phyloP scores from a whole-genome alignment of 2,329 filamentous ascomycete genomes.

The Beauveria sp. region DNA sequence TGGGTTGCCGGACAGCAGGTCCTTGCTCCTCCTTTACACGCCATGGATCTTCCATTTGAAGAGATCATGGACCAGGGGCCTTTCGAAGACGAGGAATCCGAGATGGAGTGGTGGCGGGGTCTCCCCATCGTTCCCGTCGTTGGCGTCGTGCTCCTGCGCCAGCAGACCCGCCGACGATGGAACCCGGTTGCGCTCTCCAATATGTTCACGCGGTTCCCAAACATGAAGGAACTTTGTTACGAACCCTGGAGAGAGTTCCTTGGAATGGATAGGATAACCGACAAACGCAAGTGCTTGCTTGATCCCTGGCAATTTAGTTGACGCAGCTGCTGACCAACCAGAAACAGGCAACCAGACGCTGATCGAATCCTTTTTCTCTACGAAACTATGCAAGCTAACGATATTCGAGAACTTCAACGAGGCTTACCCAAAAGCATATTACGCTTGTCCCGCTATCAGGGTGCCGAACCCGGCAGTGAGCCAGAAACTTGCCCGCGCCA shows the following conservation, averaged over 20 bases:
- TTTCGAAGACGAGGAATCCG: conserved; percentile 20
- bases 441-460: conserved; percentile 9
- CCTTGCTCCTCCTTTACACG: conserved; percentile 11
- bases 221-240: conserved; percentile 29
- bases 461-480: conserved; percentile 19
- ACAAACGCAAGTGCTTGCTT: conserved; percentile 21
- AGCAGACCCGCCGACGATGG: conserved; percentile 30
- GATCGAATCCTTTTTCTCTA: conserved; percentile 21
- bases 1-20: conserved; percentile 21
- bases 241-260: conserved; percentile 30
- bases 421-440: conserved; percentile 18
- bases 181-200: conserved; percentile 22
- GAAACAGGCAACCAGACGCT: conserved; percentile 14
- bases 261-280: conserved; percentile 19
- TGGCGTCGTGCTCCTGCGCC: conserved; percentile 26
- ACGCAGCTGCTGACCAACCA: conserved; percentile 15
- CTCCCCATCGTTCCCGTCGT: conserved; percentile 27
- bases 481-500: conserved; percentile 22
- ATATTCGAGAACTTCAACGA: conserved; percentile 30
- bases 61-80: conserved; percentile 23
- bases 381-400: conserved; percentile 21
- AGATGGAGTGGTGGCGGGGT: conserved; percentile 25
- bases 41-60: conserved; percentile 15
- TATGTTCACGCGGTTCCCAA: conserved; percentile 27
- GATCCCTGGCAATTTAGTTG: conserved; percentile 6